Percentiles rank a stretch among this genome's conserved stretches.
Evolutionary conservation across 2,329 filamentous ascomycete species (phyloP).

Genomic region (Xylariaceae sp.): DNA sequence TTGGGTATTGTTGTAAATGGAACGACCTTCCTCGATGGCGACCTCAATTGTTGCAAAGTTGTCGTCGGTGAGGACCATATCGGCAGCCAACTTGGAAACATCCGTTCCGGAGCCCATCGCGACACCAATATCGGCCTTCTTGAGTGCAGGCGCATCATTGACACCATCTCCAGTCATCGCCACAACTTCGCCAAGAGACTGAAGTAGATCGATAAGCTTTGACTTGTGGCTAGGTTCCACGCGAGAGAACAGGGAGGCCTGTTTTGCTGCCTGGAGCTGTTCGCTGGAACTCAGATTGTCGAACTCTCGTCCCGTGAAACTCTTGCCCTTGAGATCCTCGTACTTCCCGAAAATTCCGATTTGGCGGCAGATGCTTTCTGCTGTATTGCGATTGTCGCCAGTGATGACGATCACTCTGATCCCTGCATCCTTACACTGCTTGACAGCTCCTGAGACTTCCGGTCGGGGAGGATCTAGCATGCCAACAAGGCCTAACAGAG

Average conservation of each 20-base stretch:
- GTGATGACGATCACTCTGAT: conserved; percentile 98
- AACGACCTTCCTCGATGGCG: conserved; percentile 94
- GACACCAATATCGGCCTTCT: conserved; percentile 98
- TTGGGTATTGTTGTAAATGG: conserved; percentile 99
- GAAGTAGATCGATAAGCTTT: conserved; percentile 94
- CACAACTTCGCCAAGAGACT: conserved; percentile 90
- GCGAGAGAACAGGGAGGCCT: conserved; percentile 89
- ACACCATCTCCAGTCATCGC: conserved; percentile 99
- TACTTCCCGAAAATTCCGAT: conserved; percentile 87
- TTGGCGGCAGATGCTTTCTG: conserved; percentile 95
- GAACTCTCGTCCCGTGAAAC: conserved; percentile 93
- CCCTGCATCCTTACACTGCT: conserved; percentile 87
- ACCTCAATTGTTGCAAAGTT: conserved; percentile 98
- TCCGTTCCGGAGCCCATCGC: conserved; percentile 99
- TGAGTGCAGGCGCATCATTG: conserved; percentile 95
- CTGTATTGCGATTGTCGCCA: conserved; percentile 96
- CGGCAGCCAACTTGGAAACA: conserved; percentile 92
- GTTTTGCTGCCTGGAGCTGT: conserved; percentile 81
- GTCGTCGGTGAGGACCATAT: conserved; percentile 98
- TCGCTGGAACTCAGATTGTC: conserved; percentile 79
- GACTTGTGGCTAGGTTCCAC: conserved; percentile 97
- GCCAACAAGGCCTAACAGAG: conserved; percentile 86
- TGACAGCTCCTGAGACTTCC: conserved; percentile 84
- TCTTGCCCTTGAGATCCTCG: conserved; percentile 88
- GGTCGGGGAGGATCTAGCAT: conserved; percentile 97